These are phyloP conservation scores for Xerocomellus chrysenteron DNA, from an alignment of 768 basidiomycete genomes.

Conservation along the genomic window DNA sequence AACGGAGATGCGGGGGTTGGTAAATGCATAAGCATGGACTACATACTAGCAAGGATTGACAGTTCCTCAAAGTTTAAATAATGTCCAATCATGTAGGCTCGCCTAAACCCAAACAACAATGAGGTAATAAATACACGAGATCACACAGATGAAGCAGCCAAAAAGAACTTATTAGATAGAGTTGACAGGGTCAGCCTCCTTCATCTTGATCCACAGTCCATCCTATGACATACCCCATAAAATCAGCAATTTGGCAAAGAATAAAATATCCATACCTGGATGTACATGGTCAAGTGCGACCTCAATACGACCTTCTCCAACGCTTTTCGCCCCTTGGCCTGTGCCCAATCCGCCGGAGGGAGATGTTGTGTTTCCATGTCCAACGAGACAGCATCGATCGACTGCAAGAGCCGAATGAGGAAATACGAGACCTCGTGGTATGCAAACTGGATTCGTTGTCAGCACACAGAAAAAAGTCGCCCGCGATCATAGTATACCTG, in stretches of 20 bases:
- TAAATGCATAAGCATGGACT: too few species aligned
- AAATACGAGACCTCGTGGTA: slow-evolving; percentile 57
- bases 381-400: slow-evolving; percentile 43
- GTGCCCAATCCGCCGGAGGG: slow-evolving; percentile 34
- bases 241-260: neutral
- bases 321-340: slow-evolving; percentile 36
- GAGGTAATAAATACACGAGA: neutral
- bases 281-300: slow-evolving; percentile 44
- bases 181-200: slow-evolving; percentile 12
- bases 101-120: too few species aligned
- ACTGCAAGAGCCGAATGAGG: slow-evolving; percentile 51
- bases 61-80: too few species aligned
- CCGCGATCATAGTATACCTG: slow-evolving; percentile 25
- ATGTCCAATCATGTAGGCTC: too few species aligned
- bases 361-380: slow-evolving; percentile 35
- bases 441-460: slow-evolving; percentile 41
- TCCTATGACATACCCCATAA: slow-evolving; percentile 4
- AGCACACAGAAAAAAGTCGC: neutral
- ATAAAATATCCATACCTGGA: slow-evolving; percentile 30
- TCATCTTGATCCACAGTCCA: slow-evolving; percentile 29
- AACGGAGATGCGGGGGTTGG: too few species aligned
- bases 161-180: neutral
- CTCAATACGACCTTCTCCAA: slow-evolving; percentile 41
- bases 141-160: too few species aligned
- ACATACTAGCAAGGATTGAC: too few species aligned